Evolutionary conservation across 345 rosid genomes (phyloP).

Genomic region (Camelina laxa): DNA sequence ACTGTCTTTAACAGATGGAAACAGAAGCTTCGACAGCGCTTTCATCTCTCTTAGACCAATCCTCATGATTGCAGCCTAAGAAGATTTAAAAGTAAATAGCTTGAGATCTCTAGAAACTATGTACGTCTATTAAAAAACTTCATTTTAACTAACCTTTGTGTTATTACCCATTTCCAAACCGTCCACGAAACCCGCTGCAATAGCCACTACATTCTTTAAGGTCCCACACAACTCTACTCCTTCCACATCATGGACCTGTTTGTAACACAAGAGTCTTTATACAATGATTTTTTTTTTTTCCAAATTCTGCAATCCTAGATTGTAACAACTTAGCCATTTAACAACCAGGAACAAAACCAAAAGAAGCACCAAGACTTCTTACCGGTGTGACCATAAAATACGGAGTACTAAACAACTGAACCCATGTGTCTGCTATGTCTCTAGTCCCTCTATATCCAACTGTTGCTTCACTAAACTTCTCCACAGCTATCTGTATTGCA

Average conservation of each 20-base stretch:
- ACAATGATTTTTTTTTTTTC: background rate
- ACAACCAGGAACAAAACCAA: background rate
- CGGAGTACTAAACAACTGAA: constrained; percentile 79
- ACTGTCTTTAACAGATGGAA: constrained; percentile 80
- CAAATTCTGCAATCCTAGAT: background rate
- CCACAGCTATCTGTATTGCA: constrained; percentile 73
- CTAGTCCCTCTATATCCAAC: constrained; percentile 76
- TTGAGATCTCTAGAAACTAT: background rate
- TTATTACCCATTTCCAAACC: constrained; percentile 98
- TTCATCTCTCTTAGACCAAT: constrained; percentile 96
- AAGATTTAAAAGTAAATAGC: background rate
- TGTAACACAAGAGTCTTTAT: constrained; percentile 10
- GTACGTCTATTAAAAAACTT: background rate
- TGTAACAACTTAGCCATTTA: background rate
- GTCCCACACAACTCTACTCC: constrained; percentile 98
- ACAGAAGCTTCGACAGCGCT: constrained; percentile 80
- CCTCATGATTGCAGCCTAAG: constrained; percentile 96
- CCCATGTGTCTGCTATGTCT: constrained; percentile 84
- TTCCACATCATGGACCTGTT: constrained; percentile 87
- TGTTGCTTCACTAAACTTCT: constrained; percentile 95
- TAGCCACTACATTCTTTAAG: constrained; percentile 92
- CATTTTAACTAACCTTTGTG: constrained; percentile 65
- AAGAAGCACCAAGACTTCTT: constrained; percentile 43
- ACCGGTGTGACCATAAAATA: constrained; percentile 88
- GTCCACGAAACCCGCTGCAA: constrained; percentile 95